Evolutionary conservation across 345 rosid genomes (phyloP).

Genomic region (Rhodomyrtus tomentosa): DNA sequence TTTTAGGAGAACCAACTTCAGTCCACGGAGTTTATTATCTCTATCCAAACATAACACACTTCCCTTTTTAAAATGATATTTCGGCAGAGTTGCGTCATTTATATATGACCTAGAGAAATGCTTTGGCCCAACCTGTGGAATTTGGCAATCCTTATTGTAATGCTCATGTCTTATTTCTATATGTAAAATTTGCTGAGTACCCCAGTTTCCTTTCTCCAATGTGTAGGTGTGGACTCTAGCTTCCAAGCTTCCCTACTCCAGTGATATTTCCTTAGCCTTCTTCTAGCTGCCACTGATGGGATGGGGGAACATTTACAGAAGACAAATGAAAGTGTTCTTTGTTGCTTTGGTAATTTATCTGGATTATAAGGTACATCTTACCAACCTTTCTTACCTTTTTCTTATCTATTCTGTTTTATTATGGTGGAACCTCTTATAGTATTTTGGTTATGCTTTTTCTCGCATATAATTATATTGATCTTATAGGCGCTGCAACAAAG

Average conservation of each 20-base stretch:
- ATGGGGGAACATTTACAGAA: slow-evolving; percentile 60
- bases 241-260: neutral
- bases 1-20: neutral
- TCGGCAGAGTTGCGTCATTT: neutral
- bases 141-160: neutral
- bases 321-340: slow-evolving; percentile 67
- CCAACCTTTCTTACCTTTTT: neutral
- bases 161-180: neutral
- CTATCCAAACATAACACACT: neutral
- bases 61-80: neutral
- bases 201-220: neutral
- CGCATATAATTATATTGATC: neutral
- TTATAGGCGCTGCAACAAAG: slow-evolving; percentile 63
- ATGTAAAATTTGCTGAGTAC: neutral
- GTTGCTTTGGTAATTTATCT: slow-evolving; percentile 61
- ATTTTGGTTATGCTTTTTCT: neutral
- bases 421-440: neutral
- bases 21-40: neutral
- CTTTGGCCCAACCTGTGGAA: neutral
- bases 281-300: slow-evolving; percentile 33
- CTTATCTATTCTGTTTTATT: neutral
- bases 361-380: slow-evolving; percentile 69
- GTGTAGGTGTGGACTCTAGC: neutral
- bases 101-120: neutral
- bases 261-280: neutral